phyloP scores from a whole-genome alignment of 176 grass and related monocot species.

The Carex littledalei region DNA sequence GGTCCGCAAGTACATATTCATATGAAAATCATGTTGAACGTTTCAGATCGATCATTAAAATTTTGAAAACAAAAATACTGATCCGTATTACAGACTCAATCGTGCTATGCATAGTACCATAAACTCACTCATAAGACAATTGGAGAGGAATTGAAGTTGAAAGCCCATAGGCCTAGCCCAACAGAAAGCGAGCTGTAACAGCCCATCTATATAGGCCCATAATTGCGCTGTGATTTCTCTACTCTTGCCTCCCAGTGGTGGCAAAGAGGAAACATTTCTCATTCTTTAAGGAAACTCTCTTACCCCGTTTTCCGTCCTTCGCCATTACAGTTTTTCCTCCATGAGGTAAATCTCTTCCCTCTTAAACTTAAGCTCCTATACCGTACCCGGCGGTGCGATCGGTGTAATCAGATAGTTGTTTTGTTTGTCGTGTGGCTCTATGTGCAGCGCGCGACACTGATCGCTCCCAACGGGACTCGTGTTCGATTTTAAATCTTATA shows the following conservation, averaged over 20 bases:
- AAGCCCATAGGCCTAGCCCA: neutral
- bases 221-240: neutral
- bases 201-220: neutral
- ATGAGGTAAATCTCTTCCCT: neutral
- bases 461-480: neutral
- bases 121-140: no score
- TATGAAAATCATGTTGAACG: no score
- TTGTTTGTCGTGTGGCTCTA: neutral
- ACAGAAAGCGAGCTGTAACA: neutral
- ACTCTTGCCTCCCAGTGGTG: neutral
- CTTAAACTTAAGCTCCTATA: neutral
- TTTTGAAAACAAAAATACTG: no score
- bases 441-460: neutral
- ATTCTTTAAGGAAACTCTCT: neutral
- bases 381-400: neutral
- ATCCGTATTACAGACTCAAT: no score
- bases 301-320: neutral
- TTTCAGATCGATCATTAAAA: no score
- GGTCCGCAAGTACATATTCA: no score
- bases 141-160: neutral
- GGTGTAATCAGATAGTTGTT: neutral
- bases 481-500: neutral
- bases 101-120: no score
- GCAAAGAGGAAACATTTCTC: neutral
- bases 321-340: neutral